Evolutionary conservation across 176 grass and related monocot genomes (phyloP).

Genomic region (Musa beccarii): DNA sequence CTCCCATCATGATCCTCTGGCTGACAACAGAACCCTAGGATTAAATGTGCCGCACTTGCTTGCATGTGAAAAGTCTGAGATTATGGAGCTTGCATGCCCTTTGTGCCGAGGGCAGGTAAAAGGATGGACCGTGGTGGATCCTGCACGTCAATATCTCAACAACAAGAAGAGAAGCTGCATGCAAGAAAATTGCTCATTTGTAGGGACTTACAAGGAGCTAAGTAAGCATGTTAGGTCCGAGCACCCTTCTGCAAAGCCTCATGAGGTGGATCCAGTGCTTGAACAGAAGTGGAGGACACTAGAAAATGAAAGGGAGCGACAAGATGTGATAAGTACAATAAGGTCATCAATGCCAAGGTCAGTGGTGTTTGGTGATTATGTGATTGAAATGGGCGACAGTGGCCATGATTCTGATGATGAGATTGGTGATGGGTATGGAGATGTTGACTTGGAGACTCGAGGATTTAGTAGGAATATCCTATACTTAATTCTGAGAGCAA

Average conservation of each 20-base stretch:
- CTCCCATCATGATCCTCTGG: constrained; percentile 30
- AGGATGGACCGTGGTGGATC: constrained; percentile 40
- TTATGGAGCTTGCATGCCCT: constrained; percentile 62
- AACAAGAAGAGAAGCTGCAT: constrained; percentile 73
- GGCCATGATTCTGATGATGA: constrained; percentile 44
- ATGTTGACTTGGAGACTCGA: constrained; percentile 17
- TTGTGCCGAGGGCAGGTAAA: constrained; percentile 54
- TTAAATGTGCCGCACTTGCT: constrained; percentile 25
- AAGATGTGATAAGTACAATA: constrained; percentile 18
- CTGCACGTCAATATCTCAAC: constrained; percentile 67
- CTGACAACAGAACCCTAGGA: constrained; percentile 16
- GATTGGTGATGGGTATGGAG: constrained; percentile 31
- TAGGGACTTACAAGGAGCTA: constrained; percentile 75
- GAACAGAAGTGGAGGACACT: constrained; percentile 86
- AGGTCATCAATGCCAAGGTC: constrained; percentile 19
- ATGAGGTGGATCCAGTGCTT: constrained; percentile 52
- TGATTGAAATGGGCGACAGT: constrained; percentile 31
- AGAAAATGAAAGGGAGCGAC: constrained; percentile 72
- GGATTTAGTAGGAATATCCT: constrained; percentile 41
- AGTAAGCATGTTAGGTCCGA: constrained; percentile 65
- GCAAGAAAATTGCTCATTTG: constrained; percentile 75
- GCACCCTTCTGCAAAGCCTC: constrained; percentile 65
- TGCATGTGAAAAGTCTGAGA: constrained; percentile 36
- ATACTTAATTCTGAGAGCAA: constrained; percentile 65
- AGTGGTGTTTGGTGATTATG: constrained; percentile 78